Evolutionary conservation across 2,329 filamentous ascomycete species (phyloP).

Genomic region (Madurella fahalii): DNA sequence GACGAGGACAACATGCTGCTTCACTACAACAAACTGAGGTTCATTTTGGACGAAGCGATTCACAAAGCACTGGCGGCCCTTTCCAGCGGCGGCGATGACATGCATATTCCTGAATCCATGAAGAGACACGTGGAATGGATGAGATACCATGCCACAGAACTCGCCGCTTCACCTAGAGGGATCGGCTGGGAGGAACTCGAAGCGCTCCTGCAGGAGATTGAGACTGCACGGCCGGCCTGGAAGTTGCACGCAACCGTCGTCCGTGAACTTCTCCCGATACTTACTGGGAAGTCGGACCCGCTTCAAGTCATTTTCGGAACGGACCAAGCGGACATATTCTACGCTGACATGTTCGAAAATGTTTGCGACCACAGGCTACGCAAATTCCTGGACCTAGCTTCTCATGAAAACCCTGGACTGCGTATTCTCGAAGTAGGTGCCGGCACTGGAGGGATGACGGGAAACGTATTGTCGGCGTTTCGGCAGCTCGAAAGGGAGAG

Average conservation of each 20-base stretch:
- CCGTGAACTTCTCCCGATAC: not conserved
- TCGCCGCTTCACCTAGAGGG: conserved; percentile 16
- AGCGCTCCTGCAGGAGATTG: conserved; percentile 26
- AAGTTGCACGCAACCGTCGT: conserved; percentile 27
- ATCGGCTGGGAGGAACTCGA: conserved; percentile 28
- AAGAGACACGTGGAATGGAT: conserved; percentile 32
- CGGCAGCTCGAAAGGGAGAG: not conserved
- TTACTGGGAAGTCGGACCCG: conserved; percentile 1
- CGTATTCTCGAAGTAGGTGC: conserved; percentile 34
- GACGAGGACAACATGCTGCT: conserved; percentile 24
- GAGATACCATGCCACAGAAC: conserved; percentile 25
- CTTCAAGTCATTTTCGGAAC: conserved; percentile 6
- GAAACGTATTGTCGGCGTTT: conserved; percentile 24
- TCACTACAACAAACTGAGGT: conserved; percentile 23
- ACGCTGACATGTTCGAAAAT: conserved; percentile 28
- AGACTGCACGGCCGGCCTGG: conserved; percentile 30
- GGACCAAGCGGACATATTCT: not conserved
- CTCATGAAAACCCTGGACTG: conserved; percentile 15
- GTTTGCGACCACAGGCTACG: conserved; percentile 23
- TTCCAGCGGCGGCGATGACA: too few species aligned
- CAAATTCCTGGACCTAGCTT: not conserved
- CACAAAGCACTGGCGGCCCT: too few species aligned
- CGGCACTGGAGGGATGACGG: conserved; percentile 5
- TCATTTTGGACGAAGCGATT: conserved; percentile 2
- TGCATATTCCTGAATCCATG: conserved; percentile 19